Evolutionary conservation across 2,329 filamentous ascomycete genomes (phyloP), one percentile per base, ranked within the genome.

Genomic region (Beauveria brongniartii): DNA sequence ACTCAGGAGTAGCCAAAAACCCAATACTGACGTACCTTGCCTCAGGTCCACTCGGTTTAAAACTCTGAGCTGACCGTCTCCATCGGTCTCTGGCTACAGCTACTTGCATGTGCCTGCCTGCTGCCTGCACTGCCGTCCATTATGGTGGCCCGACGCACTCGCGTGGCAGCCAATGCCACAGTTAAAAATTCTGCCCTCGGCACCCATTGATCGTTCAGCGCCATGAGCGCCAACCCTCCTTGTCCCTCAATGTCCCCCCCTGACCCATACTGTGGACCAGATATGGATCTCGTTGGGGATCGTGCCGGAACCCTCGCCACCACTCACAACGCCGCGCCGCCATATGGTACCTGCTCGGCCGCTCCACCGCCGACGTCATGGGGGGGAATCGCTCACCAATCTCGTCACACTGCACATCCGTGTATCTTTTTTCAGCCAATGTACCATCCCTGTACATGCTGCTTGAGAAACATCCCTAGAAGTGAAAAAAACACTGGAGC

Each of bases 241-340:
- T 28, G 7, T 41, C 20, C 12, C 47, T 51, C 16, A 18, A 34
- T 5, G 30, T 9, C 54, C 28, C 10, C 6, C 40, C 16, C 41
- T 26, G 28, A 43, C 47, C 26, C 28, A 41, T 18, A 22, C 30
- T 30, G 55, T 61, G 59, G 59, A 61, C 51, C 59, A 48, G 59
- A 57, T 52, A 61, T 61, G 60, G 60, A 61, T 61, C 60, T 61
- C 40, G 24, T 37, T 26, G n/a, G 60, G 60, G 60, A 61, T 61
- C 60, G 54, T 56, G 60, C 54, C 60, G 54, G 48, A 54, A 41
- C 47, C 59, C 37, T 57, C 28, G 60, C 30, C 54, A 47, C 53
- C 60, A 57, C 34, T 61, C 43, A 61, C 43, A 48, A 44, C 43
- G 30, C 22, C 37, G 22, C 41, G 41, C 30, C 43, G 51, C 58